A percentile compares a stretch with the other conserved stretches of the same genome.
phyloP scores from a whole-genome alignment of 331 rosid species.

The Ulmus americana region DNA sequence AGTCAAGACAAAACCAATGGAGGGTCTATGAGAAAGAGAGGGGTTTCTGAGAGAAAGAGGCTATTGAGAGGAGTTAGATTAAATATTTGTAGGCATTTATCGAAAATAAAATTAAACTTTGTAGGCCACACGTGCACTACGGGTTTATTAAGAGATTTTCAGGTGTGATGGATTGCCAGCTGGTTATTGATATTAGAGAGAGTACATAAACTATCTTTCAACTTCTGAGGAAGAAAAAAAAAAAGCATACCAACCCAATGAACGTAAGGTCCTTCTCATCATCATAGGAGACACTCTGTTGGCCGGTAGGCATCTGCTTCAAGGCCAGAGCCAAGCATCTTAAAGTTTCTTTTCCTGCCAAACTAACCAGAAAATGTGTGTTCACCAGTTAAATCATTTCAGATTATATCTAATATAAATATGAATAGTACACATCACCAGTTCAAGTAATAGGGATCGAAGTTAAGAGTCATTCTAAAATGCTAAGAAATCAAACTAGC shows the following conservation, averaged over 20 bases:
- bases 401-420: background rate
- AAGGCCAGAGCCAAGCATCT: conserved; percentile 92
- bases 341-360: conserved; percentile 91
- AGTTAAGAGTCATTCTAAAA: background rate
- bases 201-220: conserved; percentile 21
- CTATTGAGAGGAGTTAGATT: too few species aligned
- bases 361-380: conserved; percentile 49
- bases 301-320: conserved; percentile 72
- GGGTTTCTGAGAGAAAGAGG: too few species aligned
- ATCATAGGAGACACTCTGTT: conserved; percentile 50
- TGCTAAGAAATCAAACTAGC: background rate
- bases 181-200: conserved; percentile 14
- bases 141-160: too few species aligned
- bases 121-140: too few species aligned
- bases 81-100: too few species aligned
- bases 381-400: conserved; percentile 14
- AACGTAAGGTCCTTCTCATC: conserved; percentile 92
- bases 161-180: too few species aligned
- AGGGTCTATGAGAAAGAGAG: too few species aligned
- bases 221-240: conserved; percentile 43
- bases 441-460: background rate
- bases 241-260: conserved; percentile 99
- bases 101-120: too few species aligned
- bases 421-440: background rate
- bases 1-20: too few species aligned